Percentiles rank a stretch among this genome's conserved stretches.
phyloP scores from a whole-genome alignment of 2,329 filamentous ascomycete genomes.

The Conoideocrella luteorostrata region DNA sequence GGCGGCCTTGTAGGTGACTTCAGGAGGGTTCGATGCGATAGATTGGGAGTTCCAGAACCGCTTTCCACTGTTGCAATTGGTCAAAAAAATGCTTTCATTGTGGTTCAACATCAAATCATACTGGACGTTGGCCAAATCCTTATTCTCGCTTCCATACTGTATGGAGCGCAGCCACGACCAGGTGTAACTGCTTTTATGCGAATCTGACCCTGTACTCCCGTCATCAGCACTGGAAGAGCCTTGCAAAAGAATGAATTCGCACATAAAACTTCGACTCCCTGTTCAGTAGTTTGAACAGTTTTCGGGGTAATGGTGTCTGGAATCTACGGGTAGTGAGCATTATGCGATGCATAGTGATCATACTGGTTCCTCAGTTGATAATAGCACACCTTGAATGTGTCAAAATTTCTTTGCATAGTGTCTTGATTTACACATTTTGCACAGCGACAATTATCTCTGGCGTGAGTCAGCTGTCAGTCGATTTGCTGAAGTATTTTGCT shows the following conservation, averaged over 20 bases:
- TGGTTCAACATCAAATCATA: not conserved
- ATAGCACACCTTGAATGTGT: constrained; percentile 31
- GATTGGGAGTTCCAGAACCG: constrained; percentile 19
- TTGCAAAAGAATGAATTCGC: constrained; percentile 15
- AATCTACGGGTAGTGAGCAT: constrained; percentile 19
- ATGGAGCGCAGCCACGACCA: constrained; percentile 41
- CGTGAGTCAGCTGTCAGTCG: not conserved
- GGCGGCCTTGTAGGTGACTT: constrained; percentile 53
- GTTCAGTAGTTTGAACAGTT: constrained; percentile 18
- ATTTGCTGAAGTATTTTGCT: not conserved
- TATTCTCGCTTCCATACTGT: constrained; percentile 27
- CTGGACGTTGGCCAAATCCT: constrained; percentile 15
- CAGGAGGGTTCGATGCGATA: constrained; percentile 44
- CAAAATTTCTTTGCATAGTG: constrained; percentile 35
- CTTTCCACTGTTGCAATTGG: not conserved
- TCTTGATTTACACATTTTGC: constrained; percentile 33
- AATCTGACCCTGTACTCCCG: constrained; percentile 53
- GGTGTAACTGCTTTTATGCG: constrained; percentile 61
- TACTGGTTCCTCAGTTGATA: not conserved
- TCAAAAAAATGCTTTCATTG: not conserved
- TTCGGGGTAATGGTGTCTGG: constrained; percentile 22
- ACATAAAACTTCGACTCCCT: constrained; percentile 29
- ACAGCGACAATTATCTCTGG: constrained; percentile 39
- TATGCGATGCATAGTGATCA: not conserved
- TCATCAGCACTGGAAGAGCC: not conserved